A percentile compares a stretch with the other conserved stretches of the same genome.
Evolutionary conservation across 1,284 basidiomycete species (phyloP).

Genomic region (Entoloma clypeatum): DNA sequence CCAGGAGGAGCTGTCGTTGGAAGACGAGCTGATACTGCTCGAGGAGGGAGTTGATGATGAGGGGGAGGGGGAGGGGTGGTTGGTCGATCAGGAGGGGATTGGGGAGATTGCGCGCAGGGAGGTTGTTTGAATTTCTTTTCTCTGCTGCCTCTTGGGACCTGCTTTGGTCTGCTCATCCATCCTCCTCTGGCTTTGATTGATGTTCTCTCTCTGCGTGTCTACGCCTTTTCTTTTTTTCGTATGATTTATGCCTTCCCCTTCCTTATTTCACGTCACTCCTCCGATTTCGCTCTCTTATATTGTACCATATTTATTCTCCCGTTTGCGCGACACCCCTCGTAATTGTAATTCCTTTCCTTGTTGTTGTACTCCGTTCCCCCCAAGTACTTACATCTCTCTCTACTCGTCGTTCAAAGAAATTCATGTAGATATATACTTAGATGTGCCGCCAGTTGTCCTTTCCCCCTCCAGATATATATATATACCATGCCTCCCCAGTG

Average conservation of each 20-base stretch:
- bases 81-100: conserved; percentile 37
- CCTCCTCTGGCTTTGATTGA: neutral
- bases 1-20: conserved; percentile 1
- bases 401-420: too few species aligned
- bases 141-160: neutral
- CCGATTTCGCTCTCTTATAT: too few species aligned
- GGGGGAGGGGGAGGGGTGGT: conserved; percentile 26
- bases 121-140: conserved; percentile 25
- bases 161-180: too few species aligned
- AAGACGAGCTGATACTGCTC: conserved; percentile 11
- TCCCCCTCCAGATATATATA: too few species aligned
- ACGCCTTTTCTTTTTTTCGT: neutral
- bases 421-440: too few species aligned
- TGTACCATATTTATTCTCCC: too few species aligned
- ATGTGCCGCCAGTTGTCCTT: too few species aligned
- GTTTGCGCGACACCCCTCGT: too few species aligned
- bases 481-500: too few species aligned
- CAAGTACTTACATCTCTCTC: neutral
- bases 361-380: neutral
- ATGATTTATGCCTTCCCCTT: neutral
- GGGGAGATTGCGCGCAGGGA: conserved; percentile 37
- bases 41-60: conserved; percentile 15
- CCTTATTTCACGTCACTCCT: too few species aligned
- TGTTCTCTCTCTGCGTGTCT: neutral
- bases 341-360: neutral